Conservation (phyloP, 1,284 basidiomycete species). For the Garcileccinum viscosum region DNA sequence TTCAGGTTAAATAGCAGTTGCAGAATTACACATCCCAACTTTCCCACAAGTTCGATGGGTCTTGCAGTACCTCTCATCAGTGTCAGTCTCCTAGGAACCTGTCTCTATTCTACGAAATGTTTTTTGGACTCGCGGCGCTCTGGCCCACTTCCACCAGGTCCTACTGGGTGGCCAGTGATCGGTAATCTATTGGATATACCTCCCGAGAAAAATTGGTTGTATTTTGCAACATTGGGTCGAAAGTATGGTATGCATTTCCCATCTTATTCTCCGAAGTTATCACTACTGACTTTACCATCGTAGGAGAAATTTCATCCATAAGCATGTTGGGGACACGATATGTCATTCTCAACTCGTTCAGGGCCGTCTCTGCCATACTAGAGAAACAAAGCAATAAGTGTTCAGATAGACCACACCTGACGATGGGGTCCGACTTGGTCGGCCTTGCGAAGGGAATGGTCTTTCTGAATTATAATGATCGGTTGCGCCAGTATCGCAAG, state of each 20-base stretch:
- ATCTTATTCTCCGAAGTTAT: neutral
- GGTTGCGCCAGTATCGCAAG: slow-evolving; percentile 27
- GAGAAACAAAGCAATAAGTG: slow-evolving; percentile 36
- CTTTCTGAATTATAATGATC: slow-evolving; percentile 29
- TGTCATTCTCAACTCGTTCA: slow-evolving; percentile 32
- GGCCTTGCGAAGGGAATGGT: slow-evolving; percentile 30
- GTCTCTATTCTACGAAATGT: slow-evolving; percentile 15
- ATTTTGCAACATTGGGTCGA: slow-evolving; percentile 51
- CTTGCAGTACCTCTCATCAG: neutral
- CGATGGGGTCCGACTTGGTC: slow-evolving; percentile 32
- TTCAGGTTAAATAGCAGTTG: no score
- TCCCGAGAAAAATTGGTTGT: slow-evolving; percentile 46
- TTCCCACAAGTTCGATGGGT: neutral
- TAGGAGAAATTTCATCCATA: slow-evolving; percentile 33
- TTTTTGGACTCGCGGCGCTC: slow-evolving; percentile 6
- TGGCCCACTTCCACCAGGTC: slow-evolving; percentile 39
- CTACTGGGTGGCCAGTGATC: slow-evolving; percentile 38
- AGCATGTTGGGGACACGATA: slow-evolving; percentile 24
- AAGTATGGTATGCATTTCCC: slow-evolving; percentile 48
- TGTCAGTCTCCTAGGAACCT: slow-evolving; percentile 23
- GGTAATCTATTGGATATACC: slow-evolving; percentile 51
- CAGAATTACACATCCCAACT: no score
- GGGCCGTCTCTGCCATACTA: slow-evolving; percentile 28
- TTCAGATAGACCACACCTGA: slow-evolving; percentile 27
- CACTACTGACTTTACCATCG: neutral